Conservation (phyloP, 371 early-diverging fungal species). For the Batkoa obscura region DNA sequence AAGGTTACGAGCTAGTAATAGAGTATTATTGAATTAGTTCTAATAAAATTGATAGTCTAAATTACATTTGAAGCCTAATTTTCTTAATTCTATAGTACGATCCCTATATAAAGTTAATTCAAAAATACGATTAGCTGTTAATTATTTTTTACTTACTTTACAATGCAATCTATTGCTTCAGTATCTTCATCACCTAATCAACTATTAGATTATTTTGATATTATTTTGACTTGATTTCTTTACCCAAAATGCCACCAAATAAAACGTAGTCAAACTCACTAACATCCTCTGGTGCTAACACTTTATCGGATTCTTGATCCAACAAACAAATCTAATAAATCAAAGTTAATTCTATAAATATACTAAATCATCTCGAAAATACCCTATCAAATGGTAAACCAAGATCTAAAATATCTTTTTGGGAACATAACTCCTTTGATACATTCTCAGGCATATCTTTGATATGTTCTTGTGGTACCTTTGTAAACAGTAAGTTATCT, state of each 20-base stretch:
- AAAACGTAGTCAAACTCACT: constrained; percentile 4
- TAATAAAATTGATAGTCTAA: background rate
- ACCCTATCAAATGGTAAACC: background rate
- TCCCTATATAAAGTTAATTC: background rate
- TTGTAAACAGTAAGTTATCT: constrained; percentile 5
- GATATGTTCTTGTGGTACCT: background rate
- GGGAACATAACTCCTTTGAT: background rate
- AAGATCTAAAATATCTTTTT: background rate
- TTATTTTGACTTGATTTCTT: background rate
- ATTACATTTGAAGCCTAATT: constrained; percentile 1
- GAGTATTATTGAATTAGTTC: background rate
- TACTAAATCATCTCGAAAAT: background rate
- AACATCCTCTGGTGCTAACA: background rate
- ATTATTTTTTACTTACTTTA: background rate
- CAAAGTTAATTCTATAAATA: background rate
- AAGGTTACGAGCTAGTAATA: constrained; percentile 1
- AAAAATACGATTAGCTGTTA: background rate
- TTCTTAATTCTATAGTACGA: constrained; percentile 6
- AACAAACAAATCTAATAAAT: constrained; percentile 3
- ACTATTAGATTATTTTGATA: background rate
- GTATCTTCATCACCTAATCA: constrained; percentile 5
- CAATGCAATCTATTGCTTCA: constrained; percentile 4
- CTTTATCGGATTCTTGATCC: constrained; percentile 2
- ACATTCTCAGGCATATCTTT: background rate
- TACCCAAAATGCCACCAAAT: constrained; percentile 6